Evolutionary conservation across 1,139 yeast species (phyloP).

Genomic region (Yamadazyma mexicana): DNA sequence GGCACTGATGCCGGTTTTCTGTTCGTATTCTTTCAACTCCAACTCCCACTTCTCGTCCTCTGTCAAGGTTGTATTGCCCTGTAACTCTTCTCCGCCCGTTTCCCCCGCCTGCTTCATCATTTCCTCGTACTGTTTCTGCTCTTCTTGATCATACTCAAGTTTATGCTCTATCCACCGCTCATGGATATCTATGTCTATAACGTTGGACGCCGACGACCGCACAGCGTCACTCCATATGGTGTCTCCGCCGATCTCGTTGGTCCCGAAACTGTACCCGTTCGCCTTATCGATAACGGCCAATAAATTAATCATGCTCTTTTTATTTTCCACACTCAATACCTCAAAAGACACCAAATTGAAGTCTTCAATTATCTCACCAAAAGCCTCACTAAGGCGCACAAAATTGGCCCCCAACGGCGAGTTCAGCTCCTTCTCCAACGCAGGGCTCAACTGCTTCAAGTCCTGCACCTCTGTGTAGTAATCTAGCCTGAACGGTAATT

Average conservation of each 20-base stretch:
- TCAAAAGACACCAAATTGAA: conserved; percentile 87
- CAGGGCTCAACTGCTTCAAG: conserved; percentile 65
- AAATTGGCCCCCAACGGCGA: conserved; percentile 62
- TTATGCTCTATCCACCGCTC: conserved; percentile 95
- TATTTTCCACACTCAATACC: conserved; percentile 88
- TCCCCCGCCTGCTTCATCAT: conserved; percentile 25
- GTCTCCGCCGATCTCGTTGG: conserved; percentile 93
- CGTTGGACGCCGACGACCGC: conserved; percentile 63
- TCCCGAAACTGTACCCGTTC: conserved; percentile 89
- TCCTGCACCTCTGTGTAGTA: conserved; percentile 94
- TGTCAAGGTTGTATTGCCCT: conserved; percentile 33
- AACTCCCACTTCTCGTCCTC: conserved; percentile 74
- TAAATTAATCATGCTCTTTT: conserved; percentile 83
- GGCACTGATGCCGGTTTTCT: conserved; percentile 13
- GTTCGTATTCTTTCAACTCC: conserved; percentile 59
- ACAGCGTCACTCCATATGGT: conserved; percentile 95
- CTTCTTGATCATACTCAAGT: conserved; percentile 66
- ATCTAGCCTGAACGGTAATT: conserved; percentile 69
- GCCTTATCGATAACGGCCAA: conserved; percentile 82
- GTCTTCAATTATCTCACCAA: conserved; percentile 83
- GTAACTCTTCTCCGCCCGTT: conserved; percentile 11
- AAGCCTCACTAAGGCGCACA: conserved; percentile 69
- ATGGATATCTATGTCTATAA: conserved; percentile 70
- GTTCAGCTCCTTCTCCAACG: conserved; percentile 62
- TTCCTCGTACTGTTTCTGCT: conserved; percentile 46